Conservation (phyloP, 1,284 basidiomycete species). For the Tilletiaria anomala region DNA sequence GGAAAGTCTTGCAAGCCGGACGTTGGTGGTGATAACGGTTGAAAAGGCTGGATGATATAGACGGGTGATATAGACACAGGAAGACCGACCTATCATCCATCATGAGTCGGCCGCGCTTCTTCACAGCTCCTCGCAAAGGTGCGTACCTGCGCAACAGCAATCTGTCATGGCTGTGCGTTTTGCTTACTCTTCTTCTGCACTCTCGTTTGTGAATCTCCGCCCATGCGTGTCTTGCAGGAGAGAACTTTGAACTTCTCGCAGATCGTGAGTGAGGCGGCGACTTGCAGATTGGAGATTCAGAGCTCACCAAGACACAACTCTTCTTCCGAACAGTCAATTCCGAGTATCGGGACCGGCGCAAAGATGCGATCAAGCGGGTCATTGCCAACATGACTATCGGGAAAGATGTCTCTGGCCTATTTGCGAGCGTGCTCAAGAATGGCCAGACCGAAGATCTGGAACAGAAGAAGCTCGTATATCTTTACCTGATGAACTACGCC, state of each 20-base stretch:
- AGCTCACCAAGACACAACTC: too few species aligned
- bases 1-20: too few species aligned
- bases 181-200: too few species aligned
- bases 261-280: too few species aligned
- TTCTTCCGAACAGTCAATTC: constrained; percentile 60
- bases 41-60: too few species aligned
- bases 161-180: too few species aligned
- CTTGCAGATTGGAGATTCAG: too few species aligned
- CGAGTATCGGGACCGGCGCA: constrained; percentile 83
- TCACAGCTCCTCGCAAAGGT: constrained; percentile 38
- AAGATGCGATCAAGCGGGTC: constrained; percentile 87
- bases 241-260: constrained; percentile 33
- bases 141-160: too few species aligned
- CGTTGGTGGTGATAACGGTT: too few species aligned
- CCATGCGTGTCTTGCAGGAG: constrained; percentile 5
- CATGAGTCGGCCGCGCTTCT: constrained; percentile 38
- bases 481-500: constrained; percentile 97
- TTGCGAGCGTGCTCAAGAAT: constrained; percentile 88
- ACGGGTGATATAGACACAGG: too few species aligned
- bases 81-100: too few species aligned
- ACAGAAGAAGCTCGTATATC: constrained; percentile 92
- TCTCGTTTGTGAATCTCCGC: too few species aligned
- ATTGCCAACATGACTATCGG: constrained; percentile 84
- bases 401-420: constrained; percentile 86
- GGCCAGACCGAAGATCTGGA: constrained; percentile 88